phyloP scores from a whole-genome alignment of 371 early-diverging fungal genomes.

The Rhizopus arrhizus region DNA sequence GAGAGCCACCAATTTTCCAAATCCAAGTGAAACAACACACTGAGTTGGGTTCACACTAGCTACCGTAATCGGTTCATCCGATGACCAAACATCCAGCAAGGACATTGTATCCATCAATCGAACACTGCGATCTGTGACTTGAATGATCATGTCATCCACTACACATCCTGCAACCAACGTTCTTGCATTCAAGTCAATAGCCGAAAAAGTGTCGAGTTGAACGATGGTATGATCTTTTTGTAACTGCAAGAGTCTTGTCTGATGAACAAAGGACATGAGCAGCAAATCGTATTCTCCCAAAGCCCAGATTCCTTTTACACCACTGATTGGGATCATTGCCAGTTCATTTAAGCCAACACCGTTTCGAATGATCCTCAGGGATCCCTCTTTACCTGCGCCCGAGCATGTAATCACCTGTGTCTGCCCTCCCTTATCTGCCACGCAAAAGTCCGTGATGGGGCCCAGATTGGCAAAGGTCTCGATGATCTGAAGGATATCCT shows the following conservation, averaged over 20 bases:
- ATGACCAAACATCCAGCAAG: constrained; percentile 59
- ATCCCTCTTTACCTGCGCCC: constrained; percentile 76
- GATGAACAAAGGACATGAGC: constrained; percentile 63
- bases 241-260: constrained; percentile 40
- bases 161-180: constrained; percentile 46
- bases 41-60: constrained; percentile 65
- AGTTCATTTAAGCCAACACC: constrained; percentile 86
- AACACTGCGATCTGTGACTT: constrained; percentile 48
- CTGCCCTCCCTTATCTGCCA: constrained; percentile 77
- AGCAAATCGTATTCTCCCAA: constrained; percentile 55
- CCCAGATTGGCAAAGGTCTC: constrained; percentile 77
- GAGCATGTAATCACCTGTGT: constrained; percentile 87
- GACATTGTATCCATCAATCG: constrained; percentile 39
- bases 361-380: constrained; percentile 83
- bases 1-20: constrained; percentile 62
- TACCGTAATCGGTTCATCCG: constrained; percentile 58
- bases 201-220: constrained; percentile 32
- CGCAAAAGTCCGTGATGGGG: constrained; percentile 85
- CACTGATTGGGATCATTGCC: constrained; percentile 66
- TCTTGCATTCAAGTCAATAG: constrained; percentile 37
- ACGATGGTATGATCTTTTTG: constrained; percentile 34
- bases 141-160: constrained; percentile 33
- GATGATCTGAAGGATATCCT: constrained; percentile 41
- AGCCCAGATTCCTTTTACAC: constrained; percentile 78
- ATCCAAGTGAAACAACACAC: constrained; percentile 68